Conservation (phyloP, 2,329 filamentous ascomycete species). For the Venturia asperata region DNA sequence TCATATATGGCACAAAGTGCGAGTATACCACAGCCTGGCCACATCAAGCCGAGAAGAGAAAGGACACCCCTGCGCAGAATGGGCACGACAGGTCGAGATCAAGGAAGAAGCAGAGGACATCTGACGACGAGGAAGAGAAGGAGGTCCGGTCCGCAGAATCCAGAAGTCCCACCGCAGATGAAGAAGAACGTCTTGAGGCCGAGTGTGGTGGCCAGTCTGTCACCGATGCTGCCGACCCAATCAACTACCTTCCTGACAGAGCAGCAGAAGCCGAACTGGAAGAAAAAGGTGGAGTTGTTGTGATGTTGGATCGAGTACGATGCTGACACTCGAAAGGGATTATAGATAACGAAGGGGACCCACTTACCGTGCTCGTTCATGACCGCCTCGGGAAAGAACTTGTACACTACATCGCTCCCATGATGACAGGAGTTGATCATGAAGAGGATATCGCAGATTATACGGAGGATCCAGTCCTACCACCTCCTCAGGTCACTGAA, state of each 20-base stretch:
- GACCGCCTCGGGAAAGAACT: slow-evolving; percentile 11
- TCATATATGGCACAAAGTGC: slow-evolving; percentile 17
- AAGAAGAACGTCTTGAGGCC: slow-evolving; percentile 8
- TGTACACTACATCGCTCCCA: slow-evolving; percentile 7
- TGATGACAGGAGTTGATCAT: slow-evolving; percentile 11
- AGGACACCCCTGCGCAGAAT: not conserved
- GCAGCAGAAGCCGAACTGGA: slow-evolving; percentile 2
- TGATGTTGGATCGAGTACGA: no score
- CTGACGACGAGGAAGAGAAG: slow-evolving; percentile 7
- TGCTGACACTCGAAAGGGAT: not conserved
- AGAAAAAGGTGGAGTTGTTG: not conserved
- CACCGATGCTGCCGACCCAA: slow-evolving; percentile 4
- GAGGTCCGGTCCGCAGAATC: not conserved
- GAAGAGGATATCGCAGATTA: not conserved
- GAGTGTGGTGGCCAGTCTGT: slow-evolving; percentile 9
- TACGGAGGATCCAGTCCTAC: not conserved
- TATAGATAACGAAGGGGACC: not conserved
- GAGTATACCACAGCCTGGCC: slow-evolving; percentile 14
- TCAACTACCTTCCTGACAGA: slow-evolving; percentile 6
- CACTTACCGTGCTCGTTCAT: slow-evolving; percentile 1
- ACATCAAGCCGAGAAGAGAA: slow-evolving; percentile 5
- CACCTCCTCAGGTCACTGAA: slow-evolving; percentile 5
- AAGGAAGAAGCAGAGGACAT: slow-evolving; percentile 1
- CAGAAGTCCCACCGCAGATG: not conserved
- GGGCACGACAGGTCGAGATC: not conserved